These are phyloP conservation scores for Vigna mungo DNA, from an alignment of 306 rosid genomes.

Conservation along the genomic window DNA sequence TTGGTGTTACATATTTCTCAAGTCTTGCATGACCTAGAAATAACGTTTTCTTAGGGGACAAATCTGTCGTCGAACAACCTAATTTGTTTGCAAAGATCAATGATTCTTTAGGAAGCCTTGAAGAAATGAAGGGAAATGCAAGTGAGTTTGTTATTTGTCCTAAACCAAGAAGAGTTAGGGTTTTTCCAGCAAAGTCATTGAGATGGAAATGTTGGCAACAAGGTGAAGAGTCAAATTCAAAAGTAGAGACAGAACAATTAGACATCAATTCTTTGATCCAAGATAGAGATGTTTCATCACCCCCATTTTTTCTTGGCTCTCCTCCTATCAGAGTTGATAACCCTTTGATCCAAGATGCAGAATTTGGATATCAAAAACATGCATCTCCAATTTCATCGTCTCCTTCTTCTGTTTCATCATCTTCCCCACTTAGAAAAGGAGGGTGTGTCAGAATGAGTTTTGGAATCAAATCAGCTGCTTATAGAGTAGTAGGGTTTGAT, in stretches of 20 bases:
- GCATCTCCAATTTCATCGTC: constrained; percentile 32
- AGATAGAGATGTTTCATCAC: constrained; percentile 45
- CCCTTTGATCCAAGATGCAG: constrained; percentile 70
- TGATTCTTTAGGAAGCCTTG: constrained; percentile 43
- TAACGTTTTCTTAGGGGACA: background rate
- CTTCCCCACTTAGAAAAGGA: constrained; percentile 52
- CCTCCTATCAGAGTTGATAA: constrained; percentile 74
- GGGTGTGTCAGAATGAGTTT: constrained; percentile 64
- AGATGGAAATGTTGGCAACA: constrained; percentile 49
- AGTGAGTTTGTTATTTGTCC: constrained; percentile 62
- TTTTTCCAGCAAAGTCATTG: constrained; percentile 56
- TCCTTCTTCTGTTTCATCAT: no score
- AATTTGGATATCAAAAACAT: constrained; percentile 55
- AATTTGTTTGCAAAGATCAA: background rate
- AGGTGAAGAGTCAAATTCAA: constrained; percentile 49
- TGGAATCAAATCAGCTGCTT: constrained; percentile 51
- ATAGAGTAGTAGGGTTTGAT: constrained; percentile 46
- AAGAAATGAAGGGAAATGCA: constrained; percentile 46
- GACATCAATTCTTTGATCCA: constrained; percentile 51
- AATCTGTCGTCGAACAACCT: background rate
- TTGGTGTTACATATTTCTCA: background rate
- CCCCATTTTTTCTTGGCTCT: constrained; percentile 71
- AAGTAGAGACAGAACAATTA: constrained; percentile 55
- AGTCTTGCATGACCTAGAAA: background rate
- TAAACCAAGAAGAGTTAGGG: constrained; percentile 57